phyloP scores from a whole-genome alignment of 1,284 basidiomycete species.

The Omphalotus olearius region DNA sequence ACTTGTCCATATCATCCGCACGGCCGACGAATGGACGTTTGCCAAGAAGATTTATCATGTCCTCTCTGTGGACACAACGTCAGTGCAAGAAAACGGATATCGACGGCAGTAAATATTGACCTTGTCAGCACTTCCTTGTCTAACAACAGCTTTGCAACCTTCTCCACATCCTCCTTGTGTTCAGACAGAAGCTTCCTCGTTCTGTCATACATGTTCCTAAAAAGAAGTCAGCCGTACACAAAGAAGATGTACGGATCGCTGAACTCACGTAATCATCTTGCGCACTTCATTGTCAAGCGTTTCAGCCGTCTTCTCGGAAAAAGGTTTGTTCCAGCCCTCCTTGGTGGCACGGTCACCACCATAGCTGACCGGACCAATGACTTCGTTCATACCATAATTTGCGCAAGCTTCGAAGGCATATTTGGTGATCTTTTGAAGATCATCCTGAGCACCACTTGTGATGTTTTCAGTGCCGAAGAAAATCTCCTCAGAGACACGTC shows the following conservation, averaged over 20 bases:
- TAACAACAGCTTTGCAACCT: conserved; percentile 86
- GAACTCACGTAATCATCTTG: conserved; percentile 84
- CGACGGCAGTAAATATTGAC: conserved; percentile 34
- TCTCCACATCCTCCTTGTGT: conserved; percentile 88
- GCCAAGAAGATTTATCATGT: conserved; percentile 85
- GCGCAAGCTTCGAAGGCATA: conserved; percentile 95
- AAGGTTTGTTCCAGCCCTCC: conserved; percentile 94
- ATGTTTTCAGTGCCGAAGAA: conserved; percentile 94
- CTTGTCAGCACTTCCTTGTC: conserved; percentile 95
- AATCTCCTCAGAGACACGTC: conserved; percentile 96
- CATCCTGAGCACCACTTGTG: conserved; percentile 97
- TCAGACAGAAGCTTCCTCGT: conserved; percentile 82
- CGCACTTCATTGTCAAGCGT: conserved; percentile 90
- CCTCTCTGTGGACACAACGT: conserved; percentile 40
- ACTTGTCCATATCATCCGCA: conserved; percentile 91
- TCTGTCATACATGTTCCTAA: conserved; percentile 76
- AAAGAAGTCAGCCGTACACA: conserved; percentile 1
- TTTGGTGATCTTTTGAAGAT: conserved; percentile 95
- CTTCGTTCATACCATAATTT: conserved; percentile 96
- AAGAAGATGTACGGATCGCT: background rate
- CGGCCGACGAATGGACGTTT: conserved; percentile 78
- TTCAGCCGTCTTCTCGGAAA: conserved; percentile 96
- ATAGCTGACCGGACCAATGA: conserved; percentile 95
- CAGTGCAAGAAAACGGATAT: conserved; percentile 1
- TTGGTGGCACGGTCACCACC: conserved; percentile 80